A percentile compares a stretch with the other conserved stretches of the same genome.
Evolutionary conservation across 192 early-diverging fungal genomes (phyloP).

Genomic region (Phlyctochytrium planicorne): DNA sequence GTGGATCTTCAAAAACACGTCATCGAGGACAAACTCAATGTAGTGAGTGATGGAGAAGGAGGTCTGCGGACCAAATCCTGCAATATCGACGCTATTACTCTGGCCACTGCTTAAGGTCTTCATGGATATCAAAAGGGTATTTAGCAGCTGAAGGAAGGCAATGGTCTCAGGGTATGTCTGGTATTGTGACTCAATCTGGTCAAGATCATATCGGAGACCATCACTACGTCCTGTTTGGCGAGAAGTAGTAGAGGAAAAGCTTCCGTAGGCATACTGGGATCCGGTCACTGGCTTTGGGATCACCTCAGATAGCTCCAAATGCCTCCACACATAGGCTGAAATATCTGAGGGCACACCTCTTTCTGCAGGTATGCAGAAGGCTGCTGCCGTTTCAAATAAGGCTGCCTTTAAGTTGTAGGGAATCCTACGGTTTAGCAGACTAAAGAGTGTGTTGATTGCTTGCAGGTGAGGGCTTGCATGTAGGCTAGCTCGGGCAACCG

Average conservation of each 20-base stretch:
- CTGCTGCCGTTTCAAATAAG: slow-evolving; percentile 74
- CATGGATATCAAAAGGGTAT: slow-evolving; percentile 43
- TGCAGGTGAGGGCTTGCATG: slow-evolving; percentile 67
- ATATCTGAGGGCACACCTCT: slow-evolving; percentile 52
- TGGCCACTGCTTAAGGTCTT: slow-evolving; percentile 18
- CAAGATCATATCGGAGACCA: slow-evolving; percentile 75
- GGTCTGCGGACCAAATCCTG: slow-evolving; percentile 4
- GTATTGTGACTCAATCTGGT: slow-evolving; percentile 73
- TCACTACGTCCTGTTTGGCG: slow-evolving; percentile 18
- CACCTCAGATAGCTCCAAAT: slow-evolving; percentile 74
- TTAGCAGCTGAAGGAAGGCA: slow-evolving; percentile 76
- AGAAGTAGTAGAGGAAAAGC: slow-evolving; percentile 16
- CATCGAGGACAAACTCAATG: slow-evolving; percentile 79
- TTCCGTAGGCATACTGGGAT: slow-evolving; percentile 23
- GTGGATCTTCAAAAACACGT: slow-evolving; percentile 77
- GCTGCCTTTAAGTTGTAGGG: slow-evolving; percentile 79
- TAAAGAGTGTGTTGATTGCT: slow-evolving; percentile 72
- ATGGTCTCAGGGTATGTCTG: slow-evolving; percentile 86
- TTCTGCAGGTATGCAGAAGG: slow-evolving; percentile 69
- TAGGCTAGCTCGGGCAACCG: slow-evolving; percentile 63
- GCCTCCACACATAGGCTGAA: slow-evolving; percentile 71
- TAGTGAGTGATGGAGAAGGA: slow-evolving; percentile 48
- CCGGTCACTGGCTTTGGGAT: slow-evolving; percentile 41
- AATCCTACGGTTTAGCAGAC: slow-evolving; percentile 75
- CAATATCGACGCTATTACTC: background rate